Evolutionary conservation across 2,329 filamentous ascomycete species (phyloP).

Genomic region (Ophiostoma fasciatum): DNA sequence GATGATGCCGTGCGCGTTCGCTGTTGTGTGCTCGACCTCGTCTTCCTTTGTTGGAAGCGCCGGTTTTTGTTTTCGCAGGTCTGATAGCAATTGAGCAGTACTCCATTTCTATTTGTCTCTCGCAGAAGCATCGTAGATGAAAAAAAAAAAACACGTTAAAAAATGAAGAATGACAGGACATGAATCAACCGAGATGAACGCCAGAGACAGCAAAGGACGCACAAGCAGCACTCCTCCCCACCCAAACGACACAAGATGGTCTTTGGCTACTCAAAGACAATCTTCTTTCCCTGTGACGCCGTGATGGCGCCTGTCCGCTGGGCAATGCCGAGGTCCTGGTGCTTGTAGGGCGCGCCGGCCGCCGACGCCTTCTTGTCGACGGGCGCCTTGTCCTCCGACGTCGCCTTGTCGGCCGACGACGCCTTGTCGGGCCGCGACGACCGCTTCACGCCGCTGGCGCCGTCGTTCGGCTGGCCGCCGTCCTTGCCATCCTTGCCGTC

Average conservation of each 20-base stretch:
- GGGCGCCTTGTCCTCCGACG: slow-evolving; percentile 17
- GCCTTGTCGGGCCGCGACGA: too few species aligned
- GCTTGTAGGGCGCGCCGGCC: slow-evolving; percentile 19
- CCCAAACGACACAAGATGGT: neutral
- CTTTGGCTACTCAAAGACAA: slow-evolving; percentile 52
- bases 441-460: slow-evolving; percentile 1
- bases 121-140: too few species aligned
- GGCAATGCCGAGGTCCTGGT: slow-evolving; percentile 34
- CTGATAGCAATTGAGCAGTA: too few species aligned
- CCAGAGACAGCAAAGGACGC: too few species aligned
- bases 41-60: too few species aligned
- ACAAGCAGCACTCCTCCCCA: too few species aligned
- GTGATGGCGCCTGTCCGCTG: slow-evolving; percentile 69
- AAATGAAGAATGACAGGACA: too few species aligned
- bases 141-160: neutral
- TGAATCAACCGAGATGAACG: neutral
- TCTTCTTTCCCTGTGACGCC: slow-evolving; percentile 64
- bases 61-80: too few species aligned
- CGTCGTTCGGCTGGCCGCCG: slow-evolving; percentile 16
- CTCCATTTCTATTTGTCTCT: too few species aligned
- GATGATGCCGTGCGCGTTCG: too few species aligned
- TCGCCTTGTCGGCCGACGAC: slow-evolving; percentile 16
- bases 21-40: too few species aligned
- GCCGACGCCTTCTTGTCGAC: slow-evolving; percentile 4
- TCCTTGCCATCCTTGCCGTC: too few species aligned